These are phyloP conservation scores for Hanseniaspora clermontiae DNA, from an alignment of 805 yeast genomes.

Conservation along the genomic window DNA sequence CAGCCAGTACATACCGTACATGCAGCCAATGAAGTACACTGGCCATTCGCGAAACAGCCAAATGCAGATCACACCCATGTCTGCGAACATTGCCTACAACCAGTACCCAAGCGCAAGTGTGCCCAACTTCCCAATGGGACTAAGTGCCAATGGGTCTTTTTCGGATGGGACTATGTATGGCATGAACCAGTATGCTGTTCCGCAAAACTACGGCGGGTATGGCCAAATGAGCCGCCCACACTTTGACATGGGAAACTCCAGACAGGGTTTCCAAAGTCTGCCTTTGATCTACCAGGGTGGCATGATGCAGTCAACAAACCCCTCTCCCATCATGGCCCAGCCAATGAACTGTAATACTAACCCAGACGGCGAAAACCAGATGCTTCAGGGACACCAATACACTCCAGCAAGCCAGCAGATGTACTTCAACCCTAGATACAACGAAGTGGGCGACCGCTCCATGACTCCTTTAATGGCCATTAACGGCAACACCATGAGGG, in stretches of 20 bases:
- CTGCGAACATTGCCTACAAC: slow-evolving; percentile 1
- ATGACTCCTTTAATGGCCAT: background rate
- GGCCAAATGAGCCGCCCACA: background rate
- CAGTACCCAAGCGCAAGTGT: background rate
- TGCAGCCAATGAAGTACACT: background rate
- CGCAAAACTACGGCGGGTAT: background rate
- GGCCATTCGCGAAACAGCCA: background rate
- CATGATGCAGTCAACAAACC: background rate
- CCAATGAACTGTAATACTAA: background rate
- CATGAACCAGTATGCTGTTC: background rate
- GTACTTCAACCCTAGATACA: background rate
- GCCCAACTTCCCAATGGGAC: background rate
- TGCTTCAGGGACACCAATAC: background rate
- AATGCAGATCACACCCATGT: slow-evolving; percentile 1
- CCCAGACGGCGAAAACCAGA: background rate
- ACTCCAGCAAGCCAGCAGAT: background rate
- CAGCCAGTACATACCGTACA: background rate
- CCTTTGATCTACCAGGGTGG: slow-evolving; percentile 5
- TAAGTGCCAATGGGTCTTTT: background rate
- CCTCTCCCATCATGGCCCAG: background rate
- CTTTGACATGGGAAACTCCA: background rate
- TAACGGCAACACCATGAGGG: background rate
- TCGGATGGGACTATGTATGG: background rate
- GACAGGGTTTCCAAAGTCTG: background rate
- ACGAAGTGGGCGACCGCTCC: background rate